These are phyloP conservation scores for Citrus mangshanensis DNA, from an alignment of 345 rosid species.

Conservation along the genomic window DNA sequence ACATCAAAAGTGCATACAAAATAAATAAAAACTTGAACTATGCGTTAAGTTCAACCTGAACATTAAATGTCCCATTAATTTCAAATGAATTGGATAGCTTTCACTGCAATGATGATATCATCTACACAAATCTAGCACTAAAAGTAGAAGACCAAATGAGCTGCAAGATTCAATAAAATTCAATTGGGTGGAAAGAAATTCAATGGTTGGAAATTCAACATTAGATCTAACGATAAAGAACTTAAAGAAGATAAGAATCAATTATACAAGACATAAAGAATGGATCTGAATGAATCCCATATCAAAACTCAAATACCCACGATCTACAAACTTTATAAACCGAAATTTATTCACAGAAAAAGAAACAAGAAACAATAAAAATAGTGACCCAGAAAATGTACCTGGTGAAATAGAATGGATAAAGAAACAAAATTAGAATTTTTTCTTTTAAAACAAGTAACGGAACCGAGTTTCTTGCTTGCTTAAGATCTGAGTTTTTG, in stretches of 20 bases:
- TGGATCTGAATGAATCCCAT: not conserved
- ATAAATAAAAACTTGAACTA: not conserved
- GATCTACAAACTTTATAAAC: not conserved
- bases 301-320: not conserved
- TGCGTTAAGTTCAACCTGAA: not conserved
- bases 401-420: not conserved
- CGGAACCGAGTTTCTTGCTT: not conserved
- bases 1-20: not conserved
- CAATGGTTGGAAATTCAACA: not conserved
- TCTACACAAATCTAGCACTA: not conserved
- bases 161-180: not conserved
- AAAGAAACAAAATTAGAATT: not conserved
- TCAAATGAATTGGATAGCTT: not conserved
- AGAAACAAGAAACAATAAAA: not conserved
- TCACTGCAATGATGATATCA: not conserved
- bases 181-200: not conserved
- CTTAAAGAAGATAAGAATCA: not conserved
- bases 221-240: slow-evolving; percentile 1
- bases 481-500: slow-evolving; percentile 8
- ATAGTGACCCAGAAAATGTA: not conserved
- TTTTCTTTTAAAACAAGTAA: too few species aligned
- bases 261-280: not conserved
- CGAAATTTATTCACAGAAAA: not conserved
- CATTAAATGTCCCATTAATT: not conserved
- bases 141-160: not conserved